These are phyloP conservation scores for Aristolochia fimbriata DNA, from an alignment of 164 flowering plant genomes.

Conservation along the genomic window DNA sequence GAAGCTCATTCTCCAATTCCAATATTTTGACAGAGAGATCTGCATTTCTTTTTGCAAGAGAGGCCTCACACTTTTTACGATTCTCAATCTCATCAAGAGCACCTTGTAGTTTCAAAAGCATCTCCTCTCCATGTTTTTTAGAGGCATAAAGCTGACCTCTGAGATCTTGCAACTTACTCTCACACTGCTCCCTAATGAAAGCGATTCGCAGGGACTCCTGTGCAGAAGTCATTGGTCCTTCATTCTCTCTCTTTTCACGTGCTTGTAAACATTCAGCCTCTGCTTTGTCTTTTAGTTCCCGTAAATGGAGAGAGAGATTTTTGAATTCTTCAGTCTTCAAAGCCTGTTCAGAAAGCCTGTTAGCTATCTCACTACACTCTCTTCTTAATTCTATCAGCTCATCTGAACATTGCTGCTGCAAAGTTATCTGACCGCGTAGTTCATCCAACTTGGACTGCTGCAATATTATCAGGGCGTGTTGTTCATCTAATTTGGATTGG, in stretches of 20 bases:
- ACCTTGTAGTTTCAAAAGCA: constrained; percentile 80
- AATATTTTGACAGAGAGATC: constrained; percentile 46
- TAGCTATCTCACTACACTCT: constrained; percentile 36
- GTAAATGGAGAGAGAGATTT: constrained; percentile 69
- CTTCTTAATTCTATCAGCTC: constrained; percentile 32
- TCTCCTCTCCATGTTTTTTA: constrained; percentile 83
- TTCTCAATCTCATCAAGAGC: constrained; percentile 73
- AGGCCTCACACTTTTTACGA: constrained; percentile 70
- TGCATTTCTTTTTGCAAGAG: constrained; percentile 55
- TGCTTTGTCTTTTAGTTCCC: constrained; percentile 83
- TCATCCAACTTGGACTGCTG: too few relatives aligned
- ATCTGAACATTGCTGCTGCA: constrained; percentile 23
- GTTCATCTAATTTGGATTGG: constrained; percentile 46
- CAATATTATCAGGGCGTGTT: too few relatives aligned
- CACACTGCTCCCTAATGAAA: constrained; percentile 87
- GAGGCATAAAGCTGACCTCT: constrained; percentile 66
- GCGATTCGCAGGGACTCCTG: constrained; percentile 42
- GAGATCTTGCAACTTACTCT: constrained; percentile 73
- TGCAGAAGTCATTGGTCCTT: constrained; percentile 30
- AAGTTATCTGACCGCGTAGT: too few relatives aligned
- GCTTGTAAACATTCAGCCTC: constrained; percentile 49
- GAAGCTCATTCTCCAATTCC: constrained; percentile 69
- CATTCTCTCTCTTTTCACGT: constrained; percentile 54
- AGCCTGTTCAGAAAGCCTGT: constrained; percentile 68
- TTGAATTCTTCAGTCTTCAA: constrained; percentile 82